Evolutionary conservation across 495 filamentous ascomycete genomes (phyloP), one percentile per base, ranked within the genome.

Genomic region (Talaromyces wortmannii): DNA sequence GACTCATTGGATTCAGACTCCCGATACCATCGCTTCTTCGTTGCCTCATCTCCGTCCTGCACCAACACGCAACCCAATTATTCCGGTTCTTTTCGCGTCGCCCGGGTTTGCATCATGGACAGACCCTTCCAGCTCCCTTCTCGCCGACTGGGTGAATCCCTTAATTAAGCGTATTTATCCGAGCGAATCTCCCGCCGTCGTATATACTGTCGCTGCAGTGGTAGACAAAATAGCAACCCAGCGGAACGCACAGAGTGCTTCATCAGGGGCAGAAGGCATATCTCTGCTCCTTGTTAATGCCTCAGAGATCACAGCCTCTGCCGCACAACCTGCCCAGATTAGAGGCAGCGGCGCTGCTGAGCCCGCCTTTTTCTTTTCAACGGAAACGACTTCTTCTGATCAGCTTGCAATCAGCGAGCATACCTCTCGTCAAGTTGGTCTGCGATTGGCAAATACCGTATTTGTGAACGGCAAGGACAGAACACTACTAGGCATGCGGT

Each of bases 401-500:
- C 23, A 40, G 16, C 40, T 45, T 18, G 7, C 52, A 8, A 43
- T 7, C 33, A 29, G 16, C 12, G 11, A 17, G 2, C 42, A 31
- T 45, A 7, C 7, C 7, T 31, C 61, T 1, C 60, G 75, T 46
- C 66, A 74, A 31, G 55, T 77, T 43, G 72, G 74, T 45, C 33
- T 90, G 16, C 89, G 87, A 7, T 75, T 91, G 29, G 86, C 89
- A 54, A 89, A 90, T 60, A 94, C 89, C 0, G 61, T 91, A 11
- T 94, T 92, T 61, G 69, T 80, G 46, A 92, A 83, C 59, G 89
- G 87, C 30, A 80, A 70, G 43, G 73, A 77, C 32, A 80, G 82
- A 15, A 88, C 85, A 4, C 70, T 91, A 11, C 67, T 78, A 23
- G 74, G 74, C 11, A 81, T 78, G 57, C 73, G 62, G 33, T 91